Base-by-base conservation (phyloP, 768 basidiomycete species). In the Leucocoprinus leucothites region DNA sequence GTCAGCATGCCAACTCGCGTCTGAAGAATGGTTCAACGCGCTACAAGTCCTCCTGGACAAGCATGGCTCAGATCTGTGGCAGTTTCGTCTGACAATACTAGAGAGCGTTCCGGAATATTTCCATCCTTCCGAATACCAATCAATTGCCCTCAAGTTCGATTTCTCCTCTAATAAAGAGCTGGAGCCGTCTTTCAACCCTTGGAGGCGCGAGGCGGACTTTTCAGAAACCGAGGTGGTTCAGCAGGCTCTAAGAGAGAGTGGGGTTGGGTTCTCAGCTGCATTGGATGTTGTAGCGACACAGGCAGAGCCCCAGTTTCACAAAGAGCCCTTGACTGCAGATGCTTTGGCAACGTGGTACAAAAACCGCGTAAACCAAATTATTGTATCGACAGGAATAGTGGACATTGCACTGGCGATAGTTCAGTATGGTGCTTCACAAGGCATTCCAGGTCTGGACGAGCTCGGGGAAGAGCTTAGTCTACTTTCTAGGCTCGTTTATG, bases 401-500 rank as follows among this genome's bases (percentile, higher is more conserved):
- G 89, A 94, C 61, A 68, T 82, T 31, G 91, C 94, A 3, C 76
- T 98, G 18, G 81, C 83, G 6, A 76, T 88, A 43, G 79, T 93
- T 8, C 95, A 97, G 66, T 86, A 96, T 59, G 94, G 86, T 13
- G 94, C 89, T 9, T 87, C 93, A 7, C 82, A 84, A 61, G 88
- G 87, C 13, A 75, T 97, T 11, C 79, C 84, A 18, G 82, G 75
- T 1, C 79, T 99, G 40, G 95, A 96, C 61, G 84, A 85, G 63
- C 69, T 94, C 2, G 96, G 94, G 1, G 96, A 98, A 72, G 95
- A 98, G 51, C 80, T 98, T 38, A 89, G 85, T 60, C 81, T 98
- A 6, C 79, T 99, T 35, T 86, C 89, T 1, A 80, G 87, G 18
- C 79, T 98, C 43, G 85, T 95, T 11, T 99, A 99, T 61, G 94